Conservation (phyloP, 1,139 yeast genomes). For the Blastobotrys malaysiensis region DNA sequence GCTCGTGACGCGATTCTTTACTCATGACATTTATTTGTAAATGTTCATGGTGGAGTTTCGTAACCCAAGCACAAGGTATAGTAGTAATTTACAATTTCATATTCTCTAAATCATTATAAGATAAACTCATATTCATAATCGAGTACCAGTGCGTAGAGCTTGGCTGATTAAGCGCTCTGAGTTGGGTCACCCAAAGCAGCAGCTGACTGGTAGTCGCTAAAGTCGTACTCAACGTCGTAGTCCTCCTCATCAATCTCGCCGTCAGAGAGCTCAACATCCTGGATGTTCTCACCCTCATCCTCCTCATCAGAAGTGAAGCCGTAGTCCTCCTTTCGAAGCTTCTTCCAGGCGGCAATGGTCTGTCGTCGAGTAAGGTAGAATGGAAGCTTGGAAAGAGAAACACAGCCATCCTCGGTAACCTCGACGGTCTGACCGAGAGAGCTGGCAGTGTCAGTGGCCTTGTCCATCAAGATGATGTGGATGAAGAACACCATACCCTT, state of each 20-base stretch:
- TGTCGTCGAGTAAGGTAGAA: conserved; percentile 14
- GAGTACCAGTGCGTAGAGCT: neutral
- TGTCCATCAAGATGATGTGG: conserved; percentile 12
- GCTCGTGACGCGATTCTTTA: too few relatives aligned
- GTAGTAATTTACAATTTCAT: neutral
- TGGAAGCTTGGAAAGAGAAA: conserved; percentile 14
- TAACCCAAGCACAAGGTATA: too few relatives aligned
- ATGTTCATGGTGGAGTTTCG: too few relatives aligned
- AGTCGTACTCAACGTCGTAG: conserved; percentile 19
- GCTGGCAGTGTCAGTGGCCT: conserved; percentile 14
- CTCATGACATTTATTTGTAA: too few relatives aligned
- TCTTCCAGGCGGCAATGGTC: conserved; percentile 16
- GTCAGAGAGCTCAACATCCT: conserved; percentile 18
- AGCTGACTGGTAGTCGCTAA: conserved; percentile 28
- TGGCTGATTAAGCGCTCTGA: conserved; percentile 1
- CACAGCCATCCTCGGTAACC: conserved; percentile 13
- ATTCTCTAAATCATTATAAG: neutral
- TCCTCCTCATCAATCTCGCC: conserved; percentile 20
- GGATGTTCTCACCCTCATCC: conserved; percentile 13
- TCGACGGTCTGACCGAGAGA: conserved; percentile 15
- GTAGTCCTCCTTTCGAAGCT: conserved; percentile 13
- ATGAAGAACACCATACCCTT: conserved; percentile 13
- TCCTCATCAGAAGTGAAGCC: conserved; percentile 15
- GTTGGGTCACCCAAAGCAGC: conserved; percentile 14
- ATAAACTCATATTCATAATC: neutral